phyloP scores from a whole-genome alignment of 2,329 filamentous ascomycete genomes.

The Xylaria sp. region DNA sequence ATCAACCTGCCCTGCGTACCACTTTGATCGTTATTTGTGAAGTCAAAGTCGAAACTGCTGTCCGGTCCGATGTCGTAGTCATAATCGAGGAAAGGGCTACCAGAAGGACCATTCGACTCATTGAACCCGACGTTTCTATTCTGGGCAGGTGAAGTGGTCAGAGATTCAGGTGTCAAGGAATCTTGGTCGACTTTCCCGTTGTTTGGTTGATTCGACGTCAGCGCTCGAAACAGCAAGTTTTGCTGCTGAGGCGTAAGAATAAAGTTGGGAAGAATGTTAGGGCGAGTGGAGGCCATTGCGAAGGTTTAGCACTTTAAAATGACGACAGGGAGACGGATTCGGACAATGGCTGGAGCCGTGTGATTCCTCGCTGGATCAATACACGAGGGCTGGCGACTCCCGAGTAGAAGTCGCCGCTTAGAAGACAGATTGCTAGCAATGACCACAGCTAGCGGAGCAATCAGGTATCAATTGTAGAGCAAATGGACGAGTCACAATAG shows the following conservation, averaged over 20 bases:
- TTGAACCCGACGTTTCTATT: slow-evolving; percentile 49
- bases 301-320: slow-evolving; percentile 20
- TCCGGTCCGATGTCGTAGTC: slow-evolving; percentile 78
- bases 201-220: slow-evolving; percentile 69
- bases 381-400: slow-evolving; percentile 23
- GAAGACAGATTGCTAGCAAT: slow-evolving; percentile 17
- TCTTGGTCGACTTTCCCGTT: slow-evolving; percentile 46
- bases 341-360: background rate
- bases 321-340: slow-evolving; percentile 5
- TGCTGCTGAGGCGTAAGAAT: slow-evolving; percentile 79
- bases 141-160: slow-evolving; percentile 56
- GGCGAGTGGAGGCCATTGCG: slow-evolving; percentile 58
- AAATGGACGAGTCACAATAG: background rate
- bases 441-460: slow-evolving; percentile 14
- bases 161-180: slow-evolving; percentile 54
- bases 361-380: background rate
- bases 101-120: slow-evolving; percentile 62
- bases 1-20: slow-evolving; percentile 64
- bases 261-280: slow-evolving; percentile 59
- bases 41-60: slow-evolving; percentile 77
- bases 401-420: slow-evolving; percentile 30
- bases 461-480: slow-evolving; percentile 2
- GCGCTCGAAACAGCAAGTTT: slow-evolving; percentile 74
- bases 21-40: slow-evolving; percentile 57
- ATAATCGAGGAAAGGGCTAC: slow-evolving; percentile 85